Base-by-base conservation (phyloP, 352 stramenopile species). In the Phytopythium boreale region DNA sequence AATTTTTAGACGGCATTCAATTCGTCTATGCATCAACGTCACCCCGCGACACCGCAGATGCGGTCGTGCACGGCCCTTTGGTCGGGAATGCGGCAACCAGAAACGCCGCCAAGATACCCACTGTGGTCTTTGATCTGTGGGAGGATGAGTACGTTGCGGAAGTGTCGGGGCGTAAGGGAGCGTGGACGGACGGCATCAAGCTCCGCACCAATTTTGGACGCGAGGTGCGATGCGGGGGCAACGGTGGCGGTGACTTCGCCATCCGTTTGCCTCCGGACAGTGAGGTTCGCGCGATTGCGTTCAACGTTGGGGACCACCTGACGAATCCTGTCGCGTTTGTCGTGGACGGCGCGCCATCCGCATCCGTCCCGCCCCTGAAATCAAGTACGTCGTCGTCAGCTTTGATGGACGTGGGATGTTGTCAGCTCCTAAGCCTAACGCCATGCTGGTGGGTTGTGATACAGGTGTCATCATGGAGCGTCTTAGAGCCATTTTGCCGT, bases 191-290 rank as follows among this genome's bases (percentile, higher is more conserved):
- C 52, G 72, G 61, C 22, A 56, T 95, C n/a, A 63, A 62, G 1
- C 37, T 95, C 14, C 61, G 74, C 29, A 95, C 87, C 37, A 95
- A 77, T 60, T 91, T 91, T 67, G 82, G 76, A 1, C 87, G 84
- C 8, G 62, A 62, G 0, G 22, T 90, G 7, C 69, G 56, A 0
- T 92, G 79, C 37, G 87, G 87, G 31, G 84, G 87, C 5, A 80
- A 65, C 36, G 87, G 84, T 14, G 87, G 87, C 5, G 74, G 70
- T 2, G 72, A 78, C 4, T 95, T 95, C 65, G 52, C 58, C 4
- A 62, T 92, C 2, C 6, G 56, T 0, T 57, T 74, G 24, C 66
- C 74, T 47, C 26, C 52, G 14, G 52, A 68, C 0, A 76, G 71
- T n/a, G 73, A 90, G 43, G 77, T 93, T 37, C 87, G 87, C 4